These are phyloP conservation scores for Dryas octopetala DNA, from an alignment of 306 rosid species.

Conservation along the genomic window DNA sequence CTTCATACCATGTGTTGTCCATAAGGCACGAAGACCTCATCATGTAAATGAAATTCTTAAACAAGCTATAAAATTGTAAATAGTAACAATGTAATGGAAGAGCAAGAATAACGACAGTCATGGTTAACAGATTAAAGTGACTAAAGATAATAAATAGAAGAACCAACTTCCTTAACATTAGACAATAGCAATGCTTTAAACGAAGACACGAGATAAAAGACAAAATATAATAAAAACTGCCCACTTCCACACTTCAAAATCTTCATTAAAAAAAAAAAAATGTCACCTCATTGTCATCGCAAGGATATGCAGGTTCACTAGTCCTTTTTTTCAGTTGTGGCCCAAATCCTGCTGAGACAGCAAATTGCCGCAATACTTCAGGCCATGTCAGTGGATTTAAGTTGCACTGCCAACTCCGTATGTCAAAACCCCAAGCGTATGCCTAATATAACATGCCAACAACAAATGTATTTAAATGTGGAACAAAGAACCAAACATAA, in stretches of 20 bases:
- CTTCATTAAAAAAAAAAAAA: constrained; percentile 15
- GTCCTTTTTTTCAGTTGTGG: constrained; percentile 56
- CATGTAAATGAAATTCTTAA: neutral
- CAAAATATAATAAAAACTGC: neutral
- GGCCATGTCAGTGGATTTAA: constrained; percentile 88
- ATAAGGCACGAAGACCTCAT: neutral
- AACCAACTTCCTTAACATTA: neutral
- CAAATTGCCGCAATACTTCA: constrained; percentile 78
- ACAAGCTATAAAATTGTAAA: neutral
- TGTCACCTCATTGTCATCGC: constrained; percentile 54
- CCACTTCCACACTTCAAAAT: constrained; percentile 3
- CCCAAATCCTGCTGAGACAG: constrained; percentile 81
- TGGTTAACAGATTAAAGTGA: neutral
- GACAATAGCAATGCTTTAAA: neutral
- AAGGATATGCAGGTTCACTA: constrained; percentile 34
- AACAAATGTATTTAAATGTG: neutral
- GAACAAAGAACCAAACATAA: constrained; percentile 19
- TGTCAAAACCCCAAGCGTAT: constrained; percentile 76
- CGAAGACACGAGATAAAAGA: neutral
- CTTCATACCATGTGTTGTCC: too few species aligned
- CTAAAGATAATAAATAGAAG: neutral
- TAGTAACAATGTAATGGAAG: neutral
- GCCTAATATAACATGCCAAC: constrained; percentile 49
- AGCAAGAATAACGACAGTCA: neutral
- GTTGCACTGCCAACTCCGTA: constrained; percentile 64